A percentile compares a stretch with the other conserved stretches of the same genome.
Evolutionary conservation across 495 filamentous ascomycete species (phyloP).

Genomic region (Aspergillus campestris): DNA sequence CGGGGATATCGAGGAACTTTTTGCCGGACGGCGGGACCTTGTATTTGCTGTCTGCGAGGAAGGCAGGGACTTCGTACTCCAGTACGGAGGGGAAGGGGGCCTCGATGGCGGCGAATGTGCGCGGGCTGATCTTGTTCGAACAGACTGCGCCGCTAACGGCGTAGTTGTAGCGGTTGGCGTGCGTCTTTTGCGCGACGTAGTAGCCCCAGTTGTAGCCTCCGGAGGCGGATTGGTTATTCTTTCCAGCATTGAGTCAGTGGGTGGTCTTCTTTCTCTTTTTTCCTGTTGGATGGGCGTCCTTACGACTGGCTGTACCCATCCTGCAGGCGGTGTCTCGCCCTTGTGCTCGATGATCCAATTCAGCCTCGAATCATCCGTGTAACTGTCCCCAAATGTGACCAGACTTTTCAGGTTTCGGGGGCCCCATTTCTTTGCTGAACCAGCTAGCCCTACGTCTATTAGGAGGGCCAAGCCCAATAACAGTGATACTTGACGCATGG

Average conservation of each 20-base stretch:
- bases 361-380: conserved; percentile 61
- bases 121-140: conserved; percentile 54
- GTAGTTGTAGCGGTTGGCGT: conserved; percentile 60
- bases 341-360: conserved; percentile 50
- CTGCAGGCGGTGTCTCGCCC: conserved; percentile 51
- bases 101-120: conserved; percentile 38
- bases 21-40: conserved; percentile 28
- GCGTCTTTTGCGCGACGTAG: conserved; percentile 47
- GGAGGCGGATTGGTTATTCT: conserved; percentile 41
- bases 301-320: conserved; percentile 40
- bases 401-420: conserved; percentile 39
- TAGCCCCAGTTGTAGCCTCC: conserved; percentile 64
- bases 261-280: background rate
- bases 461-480: background rate
- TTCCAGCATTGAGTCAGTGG: background rate
- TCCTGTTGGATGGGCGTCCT: conserved; percentile 1
- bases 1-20: conserved; percentile 41
- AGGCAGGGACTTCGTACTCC: conserved; percentile 63
- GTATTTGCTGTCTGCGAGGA: conserved; percentile 49
- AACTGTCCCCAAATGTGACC: conserved; percentile 65
- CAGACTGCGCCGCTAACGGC: conserved; percentile 63
- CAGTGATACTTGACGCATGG: background rate
- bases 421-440: conserved; percentile 16
- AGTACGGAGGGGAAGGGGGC: conserved; percentile 50
- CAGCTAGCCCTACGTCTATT: background rate